Percentiles rank a stretch among this genome's conserved stretches.
These are phyloP conservation scores for Choanephora cucurbitarum DNA, from an alignment of 371 early-diverging fungal genomes.

Conservation along the genomic window DNA sequence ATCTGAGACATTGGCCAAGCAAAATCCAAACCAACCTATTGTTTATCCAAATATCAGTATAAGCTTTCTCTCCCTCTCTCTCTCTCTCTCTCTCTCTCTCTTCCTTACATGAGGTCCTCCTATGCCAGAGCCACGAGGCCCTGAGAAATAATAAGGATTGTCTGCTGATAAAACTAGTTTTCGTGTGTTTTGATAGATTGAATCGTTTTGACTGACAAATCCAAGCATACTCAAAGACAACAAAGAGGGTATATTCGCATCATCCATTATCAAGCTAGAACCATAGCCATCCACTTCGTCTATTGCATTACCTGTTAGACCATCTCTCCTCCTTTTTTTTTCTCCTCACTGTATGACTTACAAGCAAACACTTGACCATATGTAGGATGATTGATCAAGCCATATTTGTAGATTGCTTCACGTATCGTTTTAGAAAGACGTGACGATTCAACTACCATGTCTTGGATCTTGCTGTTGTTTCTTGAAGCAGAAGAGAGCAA, in stretches of 20 bases:
- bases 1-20: slow-evolving; percentile 45
- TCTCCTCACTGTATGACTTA: slow-evolving; percentile 17
- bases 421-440: slow-evolving; percentile 52
- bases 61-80: too few species aligned
- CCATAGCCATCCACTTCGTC: slow-evolving; percentile 74
- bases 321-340: too few species aligned
- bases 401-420: slow-evolving; percentile 57
- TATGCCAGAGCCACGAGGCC: slow-evolving; percentile 50
- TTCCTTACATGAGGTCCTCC: slow-evolving; percentile 66
- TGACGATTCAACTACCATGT: slow-evolving; percentile 19
- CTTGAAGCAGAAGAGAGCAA: slow-evolving; percentile 1
- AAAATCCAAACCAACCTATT: slow-evolving; percentile 27
- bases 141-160: slow-evolving; percentile 66
- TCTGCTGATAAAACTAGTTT: slow-evolving; percentile 51
- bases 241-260: slow-evolving; percentile 69
- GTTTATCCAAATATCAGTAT: too few species aligned
- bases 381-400: slow-evolving; percentile 46
- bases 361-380: slow-evolving; percentile 50
- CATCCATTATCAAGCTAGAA: slow-evolving; percentile 65
- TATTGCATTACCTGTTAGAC: slow-evolving; percentile 7
- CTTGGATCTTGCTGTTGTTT: slow-evolving; percentile 1
- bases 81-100: too few species aligned
- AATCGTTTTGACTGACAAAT: slow-evolving; percentile 51
- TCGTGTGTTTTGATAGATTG: slow-evolving; percentile 62
- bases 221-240: slow-evolving; percentile 65